Evolutionary conservation across 1,284 basidiomycete genomes (phyloP).

Genomic region (Calocybe gambosa): DNA sequence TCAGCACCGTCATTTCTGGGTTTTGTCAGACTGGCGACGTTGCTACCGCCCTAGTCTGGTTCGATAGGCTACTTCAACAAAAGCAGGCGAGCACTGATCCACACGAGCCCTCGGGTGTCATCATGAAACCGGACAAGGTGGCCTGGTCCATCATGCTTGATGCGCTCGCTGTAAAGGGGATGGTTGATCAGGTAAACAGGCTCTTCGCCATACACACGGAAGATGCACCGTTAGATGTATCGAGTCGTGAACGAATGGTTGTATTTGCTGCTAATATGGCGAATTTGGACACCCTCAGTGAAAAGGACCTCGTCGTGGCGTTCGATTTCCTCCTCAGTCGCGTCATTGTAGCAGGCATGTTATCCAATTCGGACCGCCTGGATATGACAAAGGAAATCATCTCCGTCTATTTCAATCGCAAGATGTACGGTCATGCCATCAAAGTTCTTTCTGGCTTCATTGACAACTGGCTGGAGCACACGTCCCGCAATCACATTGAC

Average conservation of each 20-base stretch:
- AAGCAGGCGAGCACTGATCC: constrained; percentile 28
- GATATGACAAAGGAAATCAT: constrained; percentile 16
- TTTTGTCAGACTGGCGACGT: constrained; percentile 63
- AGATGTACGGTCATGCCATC: constrained; percentile 17
- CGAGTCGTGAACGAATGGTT: constrained; percentile 6
- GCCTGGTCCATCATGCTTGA: constrained; percentile 53
- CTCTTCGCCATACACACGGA: constrained; percentile 31
- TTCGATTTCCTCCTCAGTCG: constrained; percentile 12
- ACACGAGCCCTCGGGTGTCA: constrained; percentile 34
- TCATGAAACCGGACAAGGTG: constrained; percentile 41
- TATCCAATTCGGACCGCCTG: not conserved
- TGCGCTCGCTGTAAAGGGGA: constrained; percentile 39
- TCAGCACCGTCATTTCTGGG: constrained; percentile 59
- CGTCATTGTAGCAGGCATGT: not conserved
- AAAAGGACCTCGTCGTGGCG: constrained; percentile 2
- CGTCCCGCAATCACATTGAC: not conserved
- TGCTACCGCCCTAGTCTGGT: constrained; percentile 65
- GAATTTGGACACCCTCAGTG: constrained; percentile 1
- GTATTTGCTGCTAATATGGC: constrained; percentile 18
- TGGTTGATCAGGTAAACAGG: constrained; percentile 50
- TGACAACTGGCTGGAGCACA: not conserved
- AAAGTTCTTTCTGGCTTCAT: constrained; percentile 5
- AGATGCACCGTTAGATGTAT: not conserved
- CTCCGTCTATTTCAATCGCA: constrained; percentile 19
- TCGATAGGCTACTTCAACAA: constrained; percentile 53